Percentiles rank a stretch among this genome's conserved stretches.
These are phyloP conservation scores for Mycena vulgaris DNA, from an alignment of 768 basidiomycete genomes.

Conservation along the genomic window DNA sequence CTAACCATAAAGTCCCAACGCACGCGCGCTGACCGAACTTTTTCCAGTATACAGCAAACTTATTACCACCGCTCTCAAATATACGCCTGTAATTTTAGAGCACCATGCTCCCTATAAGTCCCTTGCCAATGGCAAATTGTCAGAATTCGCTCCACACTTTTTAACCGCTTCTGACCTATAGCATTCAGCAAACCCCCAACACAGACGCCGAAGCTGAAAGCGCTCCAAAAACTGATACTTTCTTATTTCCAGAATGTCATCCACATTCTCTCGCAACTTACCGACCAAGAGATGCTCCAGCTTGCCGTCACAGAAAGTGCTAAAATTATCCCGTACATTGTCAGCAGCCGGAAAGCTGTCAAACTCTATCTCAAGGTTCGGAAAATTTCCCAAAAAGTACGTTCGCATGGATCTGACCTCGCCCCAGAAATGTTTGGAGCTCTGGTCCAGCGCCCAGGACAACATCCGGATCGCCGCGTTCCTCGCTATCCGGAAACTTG, in stretches of 20 bases:
- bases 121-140: slow-evolving; percentile 89
- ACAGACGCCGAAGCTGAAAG: slow-evolving; percentile 85
- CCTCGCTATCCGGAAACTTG: slow-evolving; percentile 86
- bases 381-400: no score
- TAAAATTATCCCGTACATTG: slow-evolving; percentile 91
- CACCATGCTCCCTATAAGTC: slow-evolving; percentile 93
- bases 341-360: slow-evolving; percentile 86
- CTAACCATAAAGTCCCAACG: not conserved
- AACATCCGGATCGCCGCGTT: slow-evolving; percentile 88
- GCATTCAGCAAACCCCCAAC: slow-evolving; percentile 86
- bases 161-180: slow-evolving; percentile 21
- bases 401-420: slow-evolving; percentile 29
- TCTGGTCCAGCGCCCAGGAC: slow-evolving; percentile 90
- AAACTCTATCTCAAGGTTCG: slow-evolving; percentile 89
- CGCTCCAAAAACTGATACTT: slow-evolving; percentile 88
- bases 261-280: slow-evolving; percentile 83
- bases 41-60: slow-evolving; percentile 93
- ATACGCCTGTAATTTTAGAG: slow-evolving; percentile 90
- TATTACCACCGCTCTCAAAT: slow-evolving; percentile 87
- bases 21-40: not conserved
- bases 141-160: not conserved
- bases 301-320: slow-evolving; percentile 88
- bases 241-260: slow-evolving; percentile 93
- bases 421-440: slow-evolving; percentile 79
- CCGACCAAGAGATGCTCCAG: slow-evolving; percentile 74